These are phyloP conservation scores for Nakazawaea siamensis DNA, from an alignment of 805 yeast genomes.

Conservation along the genomic window DNA sequence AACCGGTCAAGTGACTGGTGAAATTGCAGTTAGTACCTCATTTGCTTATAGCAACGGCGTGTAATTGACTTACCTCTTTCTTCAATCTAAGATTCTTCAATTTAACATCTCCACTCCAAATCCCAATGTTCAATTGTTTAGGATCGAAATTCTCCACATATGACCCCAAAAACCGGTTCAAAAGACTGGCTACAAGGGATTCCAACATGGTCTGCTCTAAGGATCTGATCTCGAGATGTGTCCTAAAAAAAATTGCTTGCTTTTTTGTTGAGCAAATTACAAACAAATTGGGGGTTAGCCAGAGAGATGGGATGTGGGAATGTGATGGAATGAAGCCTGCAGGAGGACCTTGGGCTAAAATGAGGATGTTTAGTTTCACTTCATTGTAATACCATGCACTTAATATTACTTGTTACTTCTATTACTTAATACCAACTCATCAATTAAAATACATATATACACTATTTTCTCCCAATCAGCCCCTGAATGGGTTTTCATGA, in stretches of 20 bases:
- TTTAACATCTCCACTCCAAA: constrained; percentile 96
- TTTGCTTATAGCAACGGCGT: neutral
- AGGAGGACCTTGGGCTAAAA: no score
- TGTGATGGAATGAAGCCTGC: no score
- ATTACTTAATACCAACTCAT: neutral
- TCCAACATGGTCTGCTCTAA: no score
- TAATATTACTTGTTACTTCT: no score
- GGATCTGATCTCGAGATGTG: no score
- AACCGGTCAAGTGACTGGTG: constrained; percentile 67
- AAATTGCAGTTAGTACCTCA: no score
- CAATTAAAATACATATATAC: neutral
- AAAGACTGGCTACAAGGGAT: constrained; percentile 53
- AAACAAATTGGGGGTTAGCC: no score
- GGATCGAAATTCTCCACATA: constrained; percentile 96
- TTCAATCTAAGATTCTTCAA: constrained; percentile 69
- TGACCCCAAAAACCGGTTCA: constrained; percentile 56
- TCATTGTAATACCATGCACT: no score
- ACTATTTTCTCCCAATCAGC: neutral
- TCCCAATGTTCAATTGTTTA: constrained; percentile 88
- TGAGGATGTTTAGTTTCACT: no score
- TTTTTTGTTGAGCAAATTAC: no score
- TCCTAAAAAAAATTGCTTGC: no score
- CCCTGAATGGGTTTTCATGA: constrained; percentile 5
- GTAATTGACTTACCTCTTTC: constrained; percentile 43
- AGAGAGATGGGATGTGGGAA: no score